phyloP scores from a whole-genome alignment of 2,329 filamentous ascomycete genomes.

The Achaetomium macrosporum region DNA sequence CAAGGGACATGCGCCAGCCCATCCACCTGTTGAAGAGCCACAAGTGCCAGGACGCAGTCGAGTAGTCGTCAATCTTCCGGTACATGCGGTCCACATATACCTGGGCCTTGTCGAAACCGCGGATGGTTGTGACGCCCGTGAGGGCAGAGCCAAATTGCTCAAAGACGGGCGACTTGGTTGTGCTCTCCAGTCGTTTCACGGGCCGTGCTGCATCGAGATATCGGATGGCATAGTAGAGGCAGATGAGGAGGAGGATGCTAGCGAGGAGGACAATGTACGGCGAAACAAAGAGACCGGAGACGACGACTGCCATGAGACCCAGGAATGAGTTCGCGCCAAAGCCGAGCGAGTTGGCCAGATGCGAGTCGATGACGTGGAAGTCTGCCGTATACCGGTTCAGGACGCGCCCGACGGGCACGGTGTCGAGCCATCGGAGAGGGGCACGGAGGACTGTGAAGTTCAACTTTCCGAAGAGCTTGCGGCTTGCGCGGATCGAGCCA shows the following conservation, averaged over 20 bases:
- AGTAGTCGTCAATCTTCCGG: slow-evolving; percentile 61
- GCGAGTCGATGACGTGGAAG: slow-evolving; percentile 67
- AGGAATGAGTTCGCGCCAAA: slow-evolving; percentile 57
- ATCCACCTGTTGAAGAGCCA: slow-evolving; percentile 76
- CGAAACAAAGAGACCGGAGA: slow-evolving; percentile 63
- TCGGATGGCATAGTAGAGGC: slow-evolving; percentile 50
- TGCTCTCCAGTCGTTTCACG: slow-evolving; percentile 71
- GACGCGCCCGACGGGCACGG: slow-evolving; percentile 68
- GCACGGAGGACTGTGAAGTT: slow-evolving; percentile 63
- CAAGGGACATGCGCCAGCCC: slow-evolving; percentile 62
- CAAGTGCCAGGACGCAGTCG: slow-evolving; percentile 58
- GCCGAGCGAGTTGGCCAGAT: slow-evolving; percentile 57
- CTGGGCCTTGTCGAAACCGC: slow-evolving; percentile 64
- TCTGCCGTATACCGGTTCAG: slow-evolving; percentile 75
- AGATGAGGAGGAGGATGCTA: slow-evolving; percentile 50
- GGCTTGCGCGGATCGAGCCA: slow-evolving; percentile 64
- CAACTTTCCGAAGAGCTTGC: slow-evolving; percentile 60
- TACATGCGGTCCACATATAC: slow-evolving; percentile 67
- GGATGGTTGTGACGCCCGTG: slow-evolving; percentile 67
- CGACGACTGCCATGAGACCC: slow-evolving; percentile 58
- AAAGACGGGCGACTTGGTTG: slow-evolving; percentile 70
- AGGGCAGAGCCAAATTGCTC: slow-evolving; percentile 72
- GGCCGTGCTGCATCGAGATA: slow-evolving; percentile 70
- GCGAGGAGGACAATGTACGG: slow-evolving; percentile 60
- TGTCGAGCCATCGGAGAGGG: slow-evolving; percentile 74